Base-by-base conservation (phyloP, 2,329 filamentous ascomycete genomes). In the Fusarium euwallaceae region DNA sequence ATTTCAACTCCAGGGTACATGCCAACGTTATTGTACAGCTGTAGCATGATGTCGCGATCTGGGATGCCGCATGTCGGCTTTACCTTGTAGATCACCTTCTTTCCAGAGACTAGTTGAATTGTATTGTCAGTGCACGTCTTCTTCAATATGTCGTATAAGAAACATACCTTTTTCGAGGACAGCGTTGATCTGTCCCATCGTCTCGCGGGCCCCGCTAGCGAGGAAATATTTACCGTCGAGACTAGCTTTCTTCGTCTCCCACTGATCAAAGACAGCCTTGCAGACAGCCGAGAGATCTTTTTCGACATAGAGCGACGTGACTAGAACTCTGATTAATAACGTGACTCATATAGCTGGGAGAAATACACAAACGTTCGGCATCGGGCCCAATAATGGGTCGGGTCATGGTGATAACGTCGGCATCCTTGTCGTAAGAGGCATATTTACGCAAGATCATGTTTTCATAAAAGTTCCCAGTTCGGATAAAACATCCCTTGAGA, bases 371-470 rank as follows among this genome's bases (percentile, higher is more conserved):
- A 71, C 69, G 69, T 41, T 71, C 62, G 5, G 69, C 69, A 58
- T 71, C 66, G 10, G 69, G 61, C 12, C 69, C 69, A 34, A 71
- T 71, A 3, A 71, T 66, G n/a, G 69, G 69, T 3, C 69, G 69
- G 4, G 66, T 71, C 69, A 71, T 71, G 14, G 69, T 70, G 34
- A 71, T 70, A 4, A 71, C 58, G 48, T 71, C 69, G 17, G 27
- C 20, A 2, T 41, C 43, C 9, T n/a, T 66, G 29, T 71, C 69
- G 22, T 71, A 71, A 5, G 69, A 43, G 17, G 69, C 69, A n/a
- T 71, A 71, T 22, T 71, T 71, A 6, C 69, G 69, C 24, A 55
- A 36, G 39, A 71, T 71, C 69, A 71, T 71, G 9, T 71, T 71
- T 43, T 71, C 69, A 27, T 71, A 71, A 14, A 70, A 71, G 32